Evolutionary conservation across 2,329 filamentous ascomycete genomes (phyloP).

Genomic region (Claviceps sp.): DNA sequence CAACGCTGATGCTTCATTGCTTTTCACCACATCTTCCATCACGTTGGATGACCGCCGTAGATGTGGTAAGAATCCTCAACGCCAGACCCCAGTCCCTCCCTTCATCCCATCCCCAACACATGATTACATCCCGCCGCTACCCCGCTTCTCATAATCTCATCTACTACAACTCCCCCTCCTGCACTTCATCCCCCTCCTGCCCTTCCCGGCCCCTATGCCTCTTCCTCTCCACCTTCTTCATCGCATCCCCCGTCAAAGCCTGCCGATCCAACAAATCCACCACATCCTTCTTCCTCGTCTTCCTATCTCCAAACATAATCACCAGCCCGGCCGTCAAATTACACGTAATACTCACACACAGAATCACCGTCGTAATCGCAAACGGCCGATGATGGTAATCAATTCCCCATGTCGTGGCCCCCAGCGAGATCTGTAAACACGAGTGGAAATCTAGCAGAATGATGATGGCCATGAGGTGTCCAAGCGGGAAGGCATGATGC

Average conservation of each 20-base stretch:
- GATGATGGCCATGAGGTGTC: conserved; percentile 63
- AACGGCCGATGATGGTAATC: conserved; percentile 54
- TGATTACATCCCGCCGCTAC: no score
- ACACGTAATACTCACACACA: conserved; percentile 63
- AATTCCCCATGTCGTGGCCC: conserved; percentile 67
- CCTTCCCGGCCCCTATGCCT: conserved; percentile 4
- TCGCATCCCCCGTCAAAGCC: conserved; percentile 51
- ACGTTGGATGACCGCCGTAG: no score
- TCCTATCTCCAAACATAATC: conserved; percentile 63
- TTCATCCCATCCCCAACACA: no score
- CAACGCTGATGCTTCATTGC: no score
- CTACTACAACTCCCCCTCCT: neutral
- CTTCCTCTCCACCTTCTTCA: conserved; percentile 28
- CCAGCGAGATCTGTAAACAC: conserved; percentile 66
- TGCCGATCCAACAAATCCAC: conserved; percentile 64
- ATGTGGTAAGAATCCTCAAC: no score
- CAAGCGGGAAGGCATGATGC: conserved; percentile 65
- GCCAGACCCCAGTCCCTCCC: no score
- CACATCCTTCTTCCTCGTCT: conserved; percentile 76
- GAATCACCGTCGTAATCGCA: conserved; percentile 67
- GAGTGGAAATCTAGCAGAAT: conserved; percentile 69
- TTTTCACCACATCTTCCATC: no score
- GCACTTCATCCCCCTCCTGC: neutral
- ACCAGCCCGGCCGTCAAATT: conserved; percentile 67
- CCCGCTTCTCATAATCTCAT: no score